A percentile compares a stretch with the other conserved stretches of the same genome.
phyloP scores from a whole-genome alignment of 2,329 filamentous ascomycete species.

The Epichloe coenophiala region DNA sequence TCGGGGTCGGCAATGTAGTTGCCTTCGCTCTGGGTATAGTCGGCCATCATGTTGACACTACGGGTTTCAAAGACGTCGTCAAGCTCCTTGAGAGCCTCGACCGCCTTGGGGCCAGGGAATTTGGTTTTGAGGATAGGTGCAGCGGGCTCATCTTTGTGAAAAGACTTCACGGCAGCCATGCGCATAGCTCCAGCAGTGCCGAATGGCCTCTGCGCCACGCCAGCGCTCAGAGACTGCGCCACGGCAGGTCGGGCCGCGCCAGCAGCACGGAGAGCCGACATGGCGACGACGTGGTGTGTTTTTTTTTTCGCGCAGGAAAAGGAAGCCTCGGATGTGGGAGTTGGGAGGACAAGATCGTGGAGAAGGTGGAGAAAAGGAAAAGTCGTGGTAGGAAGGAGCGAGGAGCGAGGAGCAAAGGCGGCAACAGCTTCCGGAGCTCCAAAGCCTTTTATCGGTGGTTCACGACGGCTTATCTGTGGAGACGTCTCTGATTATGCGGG shows the following conservation, averaged over 20 bases:
- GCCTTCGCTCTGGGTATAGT: slow-evolving; percentile 61
- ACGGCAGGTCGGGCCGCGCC: slow-evolving; percentile 3
- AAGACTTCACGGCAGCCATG: slow-evolving; percentile 22
- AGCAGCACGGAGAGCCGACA: slow-evolving; percentile 9
- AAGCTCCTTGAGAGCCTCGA: slow-evolving; percentile 55
- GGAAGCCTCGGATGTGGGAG: not conserved
- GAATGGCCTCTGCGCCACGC: slow-evolving; percentile 4
- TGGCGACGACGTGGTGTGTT: not conserved
- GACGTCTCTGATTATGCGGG: not conserved
- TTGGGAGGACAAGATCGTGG: not conserved
- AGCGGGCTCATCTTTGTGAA: slow-evolving; percentile 36
- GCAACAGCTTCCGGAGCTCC: too few species aligned
- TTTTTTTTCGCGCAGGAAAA: not conserved
- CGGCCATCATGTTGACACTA: slow-evolving; percentile 69
- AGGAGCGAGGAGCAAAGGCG: not conserved
- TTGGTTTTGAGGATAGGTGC: slow-evolving; percentile 39
- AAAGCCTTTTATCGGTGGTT: slow-evolving; percentile 4
- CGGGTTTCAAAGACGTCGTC: slow-evolving; percentile 73
- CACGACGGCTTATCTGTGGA: slow-evolving; percentile 2
- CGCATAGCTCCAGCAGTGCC: slow-evolving; percentile 8
- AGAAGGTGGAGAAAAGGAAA: not conserved
- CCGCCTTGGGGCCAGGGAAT: slow-evolving; percentile 66
- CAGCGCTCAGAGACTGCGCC: slow-evolving; percentile 3
- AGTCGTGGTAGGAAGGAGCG: not conserved
- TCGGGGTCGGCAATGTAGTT: slow-evolving; percentile 71